Conservation (phyloP, 1,139 yeast genomes). For the Candida dubliniensis region DNA sequence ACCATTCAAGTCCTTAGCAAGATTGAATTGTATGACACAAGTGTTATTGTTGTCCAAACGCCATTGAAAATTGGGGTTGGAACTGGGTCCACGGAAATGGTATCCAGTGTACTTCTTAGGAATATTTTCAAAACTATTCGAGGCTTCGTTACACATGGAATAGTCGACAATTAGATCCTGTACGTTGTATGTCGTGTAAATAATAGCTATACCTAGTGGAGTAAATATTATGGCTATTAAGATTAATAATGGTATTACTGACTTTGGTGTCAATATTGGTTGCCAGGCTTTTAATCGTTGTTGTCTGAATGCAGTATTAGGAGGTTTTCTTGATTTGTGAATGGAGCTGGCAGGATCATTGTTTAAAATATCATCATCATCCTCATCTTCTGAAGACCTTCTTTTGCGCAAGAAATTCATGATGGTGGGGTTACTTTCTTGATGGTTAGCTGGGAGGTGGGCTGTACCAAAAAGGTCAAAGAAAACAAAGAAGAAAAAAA, state of each 20-base stretch:
- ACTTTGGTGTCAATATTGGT: conserved; percentile 73
- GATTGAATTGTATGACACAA: conserved; percentile 58
- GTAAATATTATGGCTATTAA: conserved; percentile 66
- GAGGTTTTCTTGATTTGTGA: conserved; percentile 62
- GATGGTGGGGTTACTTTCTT: background rate
- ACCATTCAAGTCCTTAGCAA: conserved; percentile 58
- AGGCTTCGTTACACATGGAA: conserved; percentile 53
- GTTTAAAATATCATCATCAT: conserved; percentile 22
- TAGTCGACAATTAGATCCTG: conserved; percentile 61
- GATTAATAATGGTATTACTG: conserved; percentile 68
- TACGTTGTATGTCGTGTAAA: conserved; percentile 59
- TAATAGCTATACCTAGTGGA: conserved; percentile 71
- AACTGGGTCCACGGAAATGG: conserved; percentile 52
- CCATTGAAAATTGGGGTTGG: conserved; percentile 57
- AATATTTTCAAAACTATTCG: conserved; percentile 36
- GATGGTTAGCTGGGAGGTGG: too few relatives aligned
- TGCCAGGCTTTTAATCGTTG: conserved; percentile 81
- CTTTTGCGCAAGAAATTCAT: conserved; percentile 46
- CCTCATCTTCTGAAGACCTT: conserved; percentile 26
- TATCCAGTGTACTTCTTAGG: conserved; percentile 52
- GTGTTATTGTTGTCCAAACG: conserved; percentile 37
- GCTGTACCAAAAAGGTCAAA: too few relatives aligned
- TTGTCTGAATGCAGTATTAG: conserved; percentile 77
- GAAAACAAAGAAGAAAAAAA: background rate
- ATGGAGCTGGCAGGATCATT: conserved; percentile 26